phyloP scores from a whole-genome alignment of 1,284 basidiomycete genomes.

The Uromyces viciae-fabae region DNA sequence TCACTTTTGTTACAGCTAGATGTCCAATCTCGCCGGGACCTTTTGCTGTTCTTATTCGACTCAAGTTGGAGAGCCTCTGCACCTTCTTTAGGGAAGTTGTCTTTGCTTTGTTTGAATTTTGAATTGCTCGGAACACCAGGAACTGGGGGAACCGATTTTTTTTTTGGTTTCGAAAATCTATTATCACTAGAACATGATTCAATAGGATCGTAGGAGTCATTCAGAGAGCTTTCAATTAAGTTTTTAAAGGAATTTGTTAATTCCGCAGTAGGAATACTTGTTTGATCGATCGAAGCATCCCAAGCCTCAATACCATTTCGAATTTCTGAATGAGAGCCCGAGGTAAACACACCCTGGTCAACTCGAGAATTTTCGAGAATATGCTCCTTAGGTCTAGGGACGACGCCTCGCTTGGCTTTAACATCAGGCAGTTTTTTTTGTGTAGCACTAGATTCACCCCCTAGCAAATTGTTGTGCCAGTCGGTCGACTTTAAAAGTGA shows the following conservation, averaged over 20 bases:
- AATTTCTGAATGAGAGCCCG: not conserved
- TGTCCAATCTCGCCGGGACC: not conserved
- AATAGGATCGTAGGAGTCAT: constrained; percentile 22
- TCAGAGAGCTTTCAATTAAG: not conserved
- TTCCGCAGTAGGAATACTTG: constrained; percentile 9
- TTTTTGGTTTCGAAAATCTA: not conserved
- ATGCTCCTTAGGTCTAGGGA: not conserved
- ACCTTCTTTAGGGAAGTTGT: not conserved
- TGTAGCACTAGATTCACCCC: not conserved
- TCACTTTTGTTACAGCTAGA: not conserved
- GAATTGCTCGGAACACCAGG: not conserved
- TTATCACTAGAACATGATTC: not conserved
- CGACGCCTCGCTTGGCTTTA: not conserved
- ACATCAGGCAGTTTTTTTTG: not conserved
- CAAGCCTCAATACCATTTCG: not conserved
- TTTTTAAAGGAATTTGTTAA: no score
- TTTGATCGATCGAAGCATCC: constrained; percentile 17
- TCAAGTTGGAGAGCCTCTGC: not conserved
- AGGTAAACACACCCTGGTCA: not conserved
- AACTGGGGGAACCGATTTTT: not conserved
- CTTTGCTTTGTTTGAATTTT: not conserved
- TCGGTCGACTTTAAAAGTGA: not conserved
- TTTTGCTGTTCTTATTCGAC: constrained; percentile 18
- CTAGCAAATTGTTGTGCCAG: not conserved
- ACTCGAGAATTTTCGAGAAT: not conserved